Evolutionary conservation across 345 rosid genomes (phyloP).

Genomic region (Moricandia arvensis): DNA sequence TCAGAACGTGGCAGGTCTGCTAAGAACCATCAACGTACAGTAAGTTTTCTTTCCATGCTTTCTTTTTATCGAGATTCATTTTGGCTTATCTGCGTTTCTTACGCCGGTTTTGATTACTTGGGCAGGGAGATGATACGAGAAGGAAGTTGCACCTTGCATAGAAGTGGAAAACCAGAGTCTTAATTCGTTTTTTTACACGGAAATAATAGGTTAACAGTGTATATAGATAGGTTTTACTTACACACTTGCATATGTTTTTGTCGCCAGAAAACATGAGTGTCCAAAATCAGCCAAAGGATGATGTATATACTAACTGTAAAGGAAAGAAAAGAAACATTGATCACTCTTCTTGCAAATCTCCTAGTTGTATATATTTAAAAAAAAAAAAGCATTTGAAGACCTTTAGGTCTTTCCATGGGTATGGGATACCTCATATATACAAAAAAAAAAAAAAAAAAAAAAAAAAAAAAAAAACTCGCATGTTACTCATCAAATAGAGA

Average conservation of each 20-base stretch:
- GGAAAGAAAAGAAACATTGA: neutral
- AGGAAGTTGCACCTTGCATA: slow-evolving; percentile 40
- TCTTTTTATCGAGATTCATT: neutral
- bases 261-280: neutral
- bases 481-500: too few species aligned
- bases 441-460: too few species aligned
- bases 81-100: neutral
- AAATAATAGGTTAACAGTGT: slow-evolving; percentile 13
- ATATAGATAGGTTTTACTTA: neutral
- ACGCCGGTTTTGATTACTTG: slow-evolving; percentile 2
- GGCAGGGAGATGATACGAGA: slow-evolving; percentile 30
- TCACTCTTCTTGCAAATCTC: neutral
- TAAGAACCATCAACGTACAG: slow-evolving; percentile 27
- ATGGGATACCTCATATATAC: too few species aligned
- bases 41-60: slow-evolving; percentile 34
- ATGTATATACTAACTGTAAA: neutral
- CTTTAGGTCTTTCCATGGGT: too few species aligned
- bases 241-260: neutral
- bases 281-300: neutral
- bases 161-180: slow-evolving; percentile 13
- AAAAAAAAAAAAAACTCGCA: too few species aligned
- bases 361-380: too few species aligned
- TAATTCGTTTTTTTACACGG: neutral
- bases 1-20: slow-evolving; percentile 22
- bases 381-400: too few species aligned